Evolutionary conservation across 2,329 filamentous ascomycete species (phyloP), one percentile per base, ranked within the genome.

Genomic region (Aspergillus luchuensis): DNA sequence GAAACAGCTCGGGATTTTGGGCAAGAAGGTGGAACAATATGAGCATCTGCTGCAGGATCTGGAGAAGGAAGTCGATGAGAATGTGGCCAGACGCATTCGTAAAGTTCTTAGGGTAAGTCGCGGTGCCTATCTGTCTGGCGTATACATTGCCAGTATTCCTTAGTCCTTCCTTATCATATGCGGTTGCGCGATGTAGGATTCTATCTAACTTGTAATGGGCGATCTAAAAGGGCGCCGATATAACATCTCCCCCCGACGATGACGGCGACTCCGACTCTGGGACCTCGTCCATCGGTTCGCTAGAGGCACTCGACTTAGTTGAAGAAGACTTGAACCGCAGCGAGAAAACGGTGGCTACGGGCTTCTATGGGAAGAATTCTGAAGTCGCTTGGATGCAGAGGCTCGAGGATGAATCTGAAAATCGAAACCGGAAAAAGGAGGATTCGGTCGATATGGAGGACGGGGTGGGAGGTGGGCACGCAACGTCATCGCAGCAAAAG

Each of bases 301-400:
- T 78, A 8, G 72, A 77, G 36, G 75, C 73, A 1, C 69, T 79
- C 13, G 79, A 80, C 62, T 59, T 74, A 11, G 71, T 80, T 5
- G 72, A 78, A 7, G 77, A 80, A 60, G 79, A 80, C 58, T 65
- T 79, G 50, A 75, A 78, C 25, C 72, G 73, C 17, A 71, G 66
- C 15, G 74, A 76, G 33, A 69, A 69, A 15, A 70, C 73, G 6
- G 67, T 75, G 30, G 71, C 74, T 2, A 73, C 72, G 2, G 76
- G 78, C 0, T 80, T 75, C 59, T 75, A 76, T 61, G 79, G 79
- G 13, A 80, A 80, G 60, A 79, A 74, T 50, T 80, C 78, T 0
- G 78, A 80, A 39, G 65, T 79, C 30, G 71, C 73, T 2, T 80
- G 79, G 79, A 72, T 80, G 59, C 77, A 78, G 49, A 71, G 71